Base-by-base conservation (phyloP, 2,329 filamentous ascomycete genomes). In the Aspergillus sojae region DNA sequence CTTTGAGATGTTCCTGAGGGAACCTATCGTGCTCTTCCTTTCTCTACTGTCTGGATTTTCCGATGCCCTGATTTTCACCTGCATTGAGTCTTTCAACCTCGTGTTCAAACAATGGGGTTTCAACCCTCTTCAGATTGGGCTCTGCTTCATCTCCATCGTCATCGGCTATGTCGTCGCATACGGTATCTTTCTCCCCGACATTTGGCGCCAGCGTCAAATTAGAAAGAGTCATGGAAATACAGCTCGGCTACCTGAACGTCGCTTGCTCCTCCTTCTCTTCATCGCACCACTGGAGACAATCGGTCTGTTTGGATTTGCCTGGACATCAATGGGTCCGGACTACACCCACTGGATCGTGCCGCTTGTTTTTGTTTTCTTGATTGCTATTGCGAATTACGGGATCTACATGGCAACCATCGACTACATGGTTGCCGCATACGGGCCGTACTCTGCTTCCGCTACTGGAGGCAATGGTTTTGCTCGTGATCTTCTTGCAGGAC, bases 401-500 rank as follows among this genome's bases (percentile, higher is more conserved):
- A 91, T 91, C 62, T 92, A 92, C 78, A 91, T 91, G 87, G 88
- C 89, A 1, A 91, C 89, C 1, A 90, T 92, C 67, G 89, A 93
- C 75, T 93, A 93, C 78, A 91, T 92, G 86, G 86, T 92, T 41
- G 89, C 88, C 62, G 88, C 89, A 0, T 92, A 92, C 70, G 91
- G 90, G 0, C 86, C 87, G 0, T 92, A 91, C 74, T 87, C 89
- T 2, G 90, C 90, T 1, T 91, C 89, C 0, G 91, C 91, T 0
- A 92, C 90, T 0, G 91, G 90, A 46, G 90, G 90, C 23, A 93
- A 93, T 66, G 91, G 90, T 1, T 92, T 90, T 79, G 84, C 89
- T 3, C 84, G 91, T 67, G 90, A 93, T 72, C 88, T 92, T 76
- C 79, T 93, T 0, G 91, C 90, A 2, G 90, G 91, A 75, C 82